Conservation (phyloP, 495 filamentous ascomycete species). For the Pyrenopolyporus hunteri region DNA sequence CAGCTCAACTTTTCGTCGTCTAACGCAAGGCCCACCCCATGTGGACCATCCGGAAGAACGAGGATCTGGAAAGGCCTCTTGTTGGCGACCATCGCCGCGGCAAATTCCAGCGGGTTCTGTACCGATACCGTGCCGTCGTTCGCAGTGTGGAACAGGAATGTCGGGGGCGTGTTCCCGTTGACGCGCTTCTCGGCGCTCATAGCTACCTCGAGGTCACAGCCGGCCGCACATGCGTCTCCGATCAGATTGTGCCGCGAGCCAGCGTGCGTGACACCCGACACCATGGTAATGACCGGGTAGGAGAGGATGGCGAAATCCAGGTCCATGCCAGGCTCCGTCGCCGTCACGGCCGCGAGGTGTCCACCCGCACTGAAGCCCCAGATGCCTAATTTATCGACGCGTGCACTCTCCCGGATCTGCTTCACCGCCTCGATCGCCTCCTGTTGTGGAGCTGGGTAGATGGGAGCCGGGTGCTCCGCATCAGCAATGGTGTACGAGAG, state of each 20-base stretch:
- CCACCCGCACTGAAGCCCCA: constrained; percentile 30
- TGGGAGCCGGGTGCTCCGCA: background rate
- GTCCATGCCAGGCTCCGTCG: background rate
- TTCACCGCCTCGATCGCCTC: constrained; percentile 8
- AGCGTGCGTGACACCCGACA: background rate
- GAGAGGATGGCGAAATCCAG: constrained; percentile 23
- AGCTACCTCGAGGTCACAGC: background rate
- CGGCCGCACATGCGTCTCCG: constrained; percentile 5
- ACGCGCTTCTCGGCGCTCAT: constrained; percentile 25
- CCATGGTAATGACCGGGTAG: constrained; percentile 26
- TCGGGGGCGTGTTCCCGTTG: constrained; percentile 14
- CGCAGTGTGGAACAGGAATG: constrained; percentile 23
- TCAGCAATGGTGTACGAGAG: constrained; percentile 19
- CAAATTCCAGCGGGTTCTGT: constrained; percentile 18
- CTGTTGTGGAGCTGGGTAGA: constrained; percentile 2
- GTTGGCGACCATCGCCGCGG: constrained; percentile 11
- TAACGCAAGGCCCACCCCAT: constrained; percentile 16
- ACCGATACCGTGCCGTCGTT: constrained; percentile 20
- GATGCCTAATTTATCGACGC: constrained; percentile 19
- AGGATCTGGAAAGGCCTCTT: constrained; percentile 10
- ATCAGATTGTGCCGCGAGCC: constrained; percentile 12
- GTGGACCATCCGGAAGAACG: constrained; percentile 14
- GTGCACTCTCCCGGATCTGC: constrained; percentile 5
- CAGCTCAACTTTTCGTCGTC: constrained; percentile 1
- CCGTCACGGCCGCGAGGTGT: constrained; percentile 25